Conservation (phyloP, 2,329 filamentous ascomycete genomes). For the Epichloe sp. region DNA sequence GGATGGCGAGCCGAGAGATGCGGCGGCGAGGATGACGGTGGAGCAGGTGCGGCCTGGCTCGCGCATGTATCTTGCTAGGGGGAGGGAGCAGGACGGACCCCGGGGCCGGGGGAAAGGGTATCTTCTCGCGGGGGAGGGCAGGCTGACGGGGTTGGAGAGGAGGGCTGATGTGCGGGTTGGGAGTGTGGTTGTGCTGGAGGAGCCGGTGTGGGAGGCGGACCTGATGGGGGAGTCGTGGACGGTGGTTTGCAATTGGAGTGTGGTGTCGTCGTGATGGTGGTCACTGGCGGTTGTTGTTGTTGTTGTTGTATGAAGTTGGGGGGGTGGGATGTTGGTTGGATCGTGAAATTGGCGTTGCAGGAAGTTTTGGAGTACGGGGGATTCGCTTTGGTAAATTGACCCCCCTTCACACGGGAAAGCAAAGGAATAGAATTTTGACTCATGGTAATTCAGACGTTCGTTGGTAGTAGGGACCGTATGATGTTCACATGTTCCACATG, state of each 20-base stretch:
- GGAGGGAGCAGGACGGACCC: slow-evolving; percentile 5
- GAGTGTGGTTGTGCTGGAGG: slow-evolving; percentile 19
- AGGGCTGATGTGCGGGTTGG: slow-evolving; percentile 16
- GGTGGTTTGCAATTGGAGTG: slow-evolving; percentile 26
- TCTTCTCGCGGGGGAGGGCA: slow-evolving; percentile 25
- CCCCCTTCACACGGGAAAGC: no score
- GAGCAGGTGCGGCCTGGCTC: slow-evolving; percentile 18
- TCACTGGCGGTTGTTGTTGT: no score
- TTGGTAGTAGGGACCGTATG: no score
- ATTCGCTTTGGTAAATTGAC: no score
- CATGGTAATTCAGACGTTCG: no score
- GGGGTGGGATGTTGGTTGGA: no score
- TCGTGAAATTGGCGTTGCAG: no score
- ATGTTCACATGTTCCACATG: no score
- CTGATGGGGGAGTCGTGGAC: slow-evolving; percentile 23
- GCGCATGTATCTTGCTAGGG: slow-evolving; percentile 22
- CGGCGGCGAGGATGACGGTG: slow-evolving; percentile 14
- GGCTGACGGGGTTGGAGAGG: slow-evolving; percentile 21
- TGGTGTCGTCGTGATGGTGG: background rate
- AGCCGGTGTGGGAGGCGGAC: slow-evolving; percentile 25
- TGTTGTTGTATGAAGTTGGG: no score
- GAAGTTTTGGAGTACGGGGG: no score
- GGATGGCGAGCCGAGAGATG: slow-evolving; percentile 10
- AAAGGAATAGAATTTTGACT: no score
- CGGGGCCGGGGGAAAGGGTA: slow-evolving; percentile 9